Conservation (phyloP, 805 yeast genomes). For the Aciculoconidium aculeatum region DNA sequence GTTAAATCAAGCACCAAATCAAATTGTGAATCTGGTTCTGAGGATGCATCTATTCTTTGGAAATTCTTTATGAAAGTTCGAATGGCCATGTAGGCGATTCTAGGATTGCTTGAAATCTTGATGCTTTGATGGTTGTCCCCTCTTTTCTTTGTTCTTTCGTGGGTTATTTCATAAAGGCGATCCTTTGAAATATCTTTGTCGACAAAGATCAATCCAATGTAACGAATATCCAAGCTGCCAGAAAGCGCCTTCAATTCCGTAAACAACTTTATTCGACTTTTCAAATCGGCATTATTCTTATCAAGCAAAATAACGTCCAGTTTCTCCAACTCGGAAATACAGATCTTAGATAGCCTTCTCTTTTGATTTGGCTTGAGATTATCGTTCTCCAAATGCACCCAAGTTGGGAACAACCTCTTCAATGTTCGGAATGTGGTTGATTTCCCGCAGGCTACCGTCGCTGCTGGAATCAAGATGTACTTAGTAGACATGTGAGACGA, state of each 20-base stretch:
- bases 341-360: conserved; percentile 40
- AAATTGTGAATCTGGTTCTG: conserved; percentile 58
- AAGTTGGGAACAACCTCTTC: conserved; percentile 37
- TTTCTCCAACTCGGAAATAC: conserved; percentile 28
- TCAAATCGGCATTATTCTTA: conserved; percentile 68
- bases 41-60: conserved; percentile 45
- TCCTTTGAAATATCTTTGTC: conserved; percentile 17
- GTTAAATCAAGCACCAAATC: conserved; percentile 57
- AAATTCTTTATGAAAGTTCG: conserved; percentile 65
- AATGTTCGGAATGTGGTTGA: conserved; percentile 71
- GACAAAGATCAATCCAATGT: conserved; percentile 64
- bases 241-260: conserved; percentile 11
- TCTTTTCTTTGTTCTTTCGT: conserved; percentile 52
- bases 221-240: conserved; percentile 36
- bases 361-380: conserved; percentile 45
- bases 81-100: conserved; percentile 58
- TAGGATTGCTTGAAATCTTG: conserved; percentile 44
- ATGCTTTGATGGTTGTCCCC: conserved; percentile 89
- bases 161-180: conserved; percentile 45
- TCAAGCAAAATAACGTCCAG: conserved; percentile 64
- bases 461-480: conserved; percentile 70
- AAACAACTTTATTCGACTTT: conserved; percentile 39
- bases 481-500: conserved; percentile 28
- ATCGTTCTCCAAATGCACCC: conserved; percentile 85
- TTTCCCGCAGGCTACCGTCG: conserved; percentile 93